Evolutionary conservation across 164 flowering plant genomes (phyloP), one percentile per base, ranked within the genome.

Genomic region (Macadamia integrifolia): DNA sequence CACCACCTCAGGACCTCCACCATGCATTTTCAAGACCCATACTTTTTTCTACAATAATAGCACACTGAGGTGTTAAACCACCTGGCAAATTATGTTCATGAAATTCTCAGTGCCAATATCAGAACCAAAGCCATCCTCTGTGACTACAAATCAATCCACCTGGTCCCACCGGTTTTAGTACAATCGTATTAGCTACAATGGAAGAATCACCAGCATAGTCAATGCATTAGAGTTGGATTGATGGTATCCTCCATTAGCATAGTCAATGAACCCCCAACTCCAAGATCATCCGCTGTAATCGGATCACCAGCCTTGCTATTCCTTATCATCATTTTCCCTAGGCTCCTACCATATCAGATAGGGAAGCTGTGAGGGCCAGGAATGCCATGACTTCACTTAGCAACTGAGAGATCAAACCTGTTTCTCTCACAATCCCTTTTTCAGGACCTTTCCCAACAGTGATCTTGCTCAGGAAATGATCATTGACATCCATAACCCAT

Each of bases 41-140:
- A 95, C 23, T 78, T 17, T 98, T 95, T 40, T 98, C 98, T 71
- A 95, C 99, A 69, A 95, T 84, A 74, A 95, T 75, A 69, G 98
- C 99, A 83, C 97, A 92, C 64, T 95, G 97, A 69, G 99, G 99
- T 23, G 66, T 88, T 69, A 92, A 79, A 14, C 97, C 97, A 78
- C 98, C 18, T 98, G 77, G 75, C 94, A 88, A 73, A 92, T 95
- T 69, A 95, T 95, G 66, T 95, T 92, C 91, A 92, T 85, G 80
- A 95, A 95, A 81, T 95, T 95, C 77, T 95, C 99, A 0, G 96
- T 78, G 58, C 99, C 99, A 70, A 95, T 92, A 83, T 95, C 99
- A 62, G 98, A 83, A 72, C 99, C 99, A 79, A 95, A 95, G 56
- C 99, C 99, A 3, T 98, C 99, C 76, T 95, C 99, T n/a, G 99